phyloP scores from a whole-genome alignment of 1,139 yeast species.

The Suhomyces anneliseae region DNA sequence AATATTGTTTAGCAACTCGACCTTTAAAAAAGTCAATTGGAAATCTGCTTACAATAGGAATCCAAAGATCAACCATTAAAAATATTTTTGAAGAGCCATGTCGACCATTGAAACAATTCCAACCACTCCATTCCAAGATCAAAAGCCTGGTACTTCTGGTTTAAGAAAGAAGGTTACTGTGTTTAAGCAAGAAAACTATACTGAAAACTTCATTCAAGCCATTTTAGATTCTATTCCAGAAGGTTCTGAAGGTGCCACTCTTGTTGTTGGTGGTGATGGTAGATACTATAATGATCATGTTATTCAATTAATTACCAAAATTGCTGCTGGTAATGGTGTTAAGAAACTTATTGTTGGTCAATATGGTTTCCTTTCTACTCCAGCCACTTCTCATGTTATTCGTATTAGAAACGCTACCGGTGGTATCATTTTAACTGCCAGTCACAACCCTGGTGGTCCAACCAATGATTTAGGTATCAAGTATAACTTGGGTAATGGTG shows the following conservation, averaged over 20 bases:
- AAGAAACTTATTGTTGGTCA: slow-evolving; percentile 83
- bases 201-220: slow-evolving; percentile 93
- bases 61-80: background rate
- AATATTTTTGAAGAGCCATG: slow-evolving; percentile 1
- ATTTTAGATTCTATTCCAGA: slow-evolving; percentile 86
- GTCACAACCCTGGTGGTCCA: slow-evolving; percentile 99
- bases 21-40: background rate
- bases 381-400: slow-evolving; percentile 92
- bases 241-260: slow-evolving; percentile 69
- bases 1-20: background rate
- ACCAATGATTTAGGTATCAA: slow-evolving; percentile 90
- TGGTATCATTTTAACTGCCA: slow-evolving; percentile 93
- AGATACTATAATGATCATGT: slow-evolving; percentile 85
- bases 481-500: slow-evolving; percentile 93
- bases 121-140: slow-evolving; percentile 85
- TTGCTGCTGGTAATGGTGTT: slow-evolving; percentile 92
- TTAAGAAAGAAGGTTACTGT: slow-evolving; percentile 87
- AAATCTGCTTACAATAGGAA: background rate
- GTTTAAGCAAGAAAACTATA: slow-evolving; percentile 77
- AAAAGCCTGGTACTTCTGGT: slow-evolving; percentile 98
- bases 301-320: slow-evolving; percentile 75
- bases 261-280: slow-evolving; percentile 97
- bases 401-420: slow-evolving; percentile 73
- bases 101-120: slow-evolving; percentile 30
- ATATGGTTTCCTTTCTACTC: slow-evolving; percentile 86